A percentile compares a stretch with the other conserved stretches of the same genome.
Evolutionary conservation across 192 early-diverging fungal genomes (phyloP).

Genomic region (Mortierella antarctica): DNA sequence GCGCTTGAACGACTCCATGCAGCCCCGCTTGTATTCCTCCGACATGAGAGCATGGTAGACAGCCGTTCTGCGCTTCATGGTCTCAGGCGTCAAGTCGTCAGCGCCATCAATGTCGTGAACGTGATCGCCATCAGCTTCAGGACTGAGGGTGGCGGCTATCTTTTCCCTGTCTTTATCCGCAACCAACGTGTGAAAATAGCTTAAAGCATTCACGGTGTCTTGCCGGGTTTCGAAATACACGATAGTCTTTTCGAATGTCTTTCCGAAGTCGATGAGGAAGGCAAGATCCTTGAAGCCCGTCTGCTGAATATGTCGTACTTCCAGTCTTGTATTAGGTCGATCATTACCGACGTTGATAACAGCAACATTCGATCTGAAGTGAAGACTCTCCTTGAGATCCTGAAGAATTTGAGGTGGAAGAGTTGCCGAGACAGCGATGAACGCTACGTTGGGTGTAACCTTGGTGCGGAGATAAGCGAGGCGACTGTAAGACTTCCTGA

Average conservation of each 20-base stretch:
- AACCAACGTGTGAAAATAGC: too few species aligned
- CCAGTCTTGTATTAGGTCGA: slow-evolving; percentile 15
- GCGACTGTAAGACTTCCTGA: neutral
- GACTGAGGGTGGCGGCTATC: too few species aligned
- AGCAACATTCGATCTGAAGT: neutral
- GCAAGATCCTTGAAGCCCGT: too few species aligned
- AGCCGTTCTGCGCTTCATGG: neutral
- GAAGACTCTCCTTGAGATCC: slow-evolving; percentile 5
- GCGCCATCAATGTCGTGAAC: too few species aligned
- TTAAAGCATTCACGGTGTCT: too few species aligned
- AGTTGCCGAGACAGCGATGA: slow-evolving; percentile 13
- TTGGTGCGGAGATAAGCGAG: slow-evolving; percentile 3
- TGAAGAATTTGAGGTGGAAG: slow-evolving; percentile 4
- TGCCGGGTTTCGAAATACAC: too few species aligned
- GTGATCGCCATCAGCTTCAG: too few species aligned
- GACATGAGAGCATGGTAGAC: neutral
- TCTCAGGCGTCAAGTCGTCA: neutral
- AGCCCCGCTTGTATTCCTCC: neutral
- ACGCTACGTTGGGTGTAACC: neutral
- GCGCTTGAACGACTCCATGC: slow-evolving; percentile 6
- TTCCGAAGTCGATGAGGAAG: too few species aligned
- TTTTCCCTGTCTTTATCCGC: too few species aligned
- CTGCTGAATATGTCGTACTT: too few species aligned
- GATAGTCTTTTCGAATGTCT: too few species aligned
- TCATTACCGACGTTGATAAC: slow-evolving; percentile 10